Evolutionary conservation across 2,329 filamentous ascomycete genomes (phyloP).

Genomic region (Diaporthe longicolla): DNA sequence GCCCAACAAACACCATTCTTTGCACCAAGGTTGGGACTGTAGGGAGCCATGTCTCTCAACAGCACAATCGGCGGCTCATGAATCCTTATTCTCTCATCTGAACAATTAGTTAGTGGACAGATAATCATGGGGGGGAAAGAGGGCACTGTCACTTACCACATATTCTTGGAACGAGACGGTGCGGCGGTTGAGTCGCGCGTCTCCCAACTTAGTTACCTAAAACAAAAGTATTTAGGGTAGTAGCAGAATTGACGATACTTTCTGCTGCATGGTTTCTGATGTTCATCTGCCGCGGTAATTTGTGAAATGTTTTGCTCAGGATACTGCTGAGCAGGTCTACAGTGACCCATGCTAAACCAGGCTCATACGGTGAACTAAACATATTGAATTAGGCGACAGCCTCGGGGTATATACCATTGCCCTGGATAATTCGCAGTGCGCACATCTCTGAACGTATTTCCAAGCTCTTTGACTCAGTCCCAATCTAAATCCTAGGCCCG

Average conservation of each 20-base stretch:
- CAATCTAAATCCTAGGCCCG: background rate
- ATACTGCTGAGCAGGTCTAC: background rate
- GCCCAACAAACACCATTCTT: background rate
- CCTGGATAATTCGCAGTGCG: background rate
- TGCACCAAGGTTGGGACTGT: background rate
- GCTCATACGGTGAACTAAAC: background rate
- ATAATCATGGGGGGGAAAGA: constrained; percentile 15
- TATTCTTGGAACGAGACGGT: constrained; percentile 4
- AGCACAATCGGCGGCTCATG: constrained; percentile 24
- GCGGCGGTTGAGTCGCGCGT: constrained; percentile 10
- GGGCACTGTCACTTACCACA: constrained; percentile 37
- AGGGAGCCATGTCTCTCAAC: background rate
- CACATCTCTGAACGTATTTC: background rate
- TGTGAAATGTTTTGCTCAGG: background rate
- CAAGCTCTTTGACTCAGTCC: background rate
- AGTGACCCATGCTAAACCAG: background rate
- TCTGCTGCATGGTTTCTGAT: background rate
- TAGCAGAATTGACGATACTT: constrained; percentile 24
- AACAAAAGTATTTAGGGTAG: constrained; percentile 6
- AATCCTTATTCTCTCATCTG: constrained; percentile 17
- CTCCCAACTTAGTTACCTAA: constrained; percentile 26
- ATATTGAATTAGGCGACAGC: constrained; percentile 16
- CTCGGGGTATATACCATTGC: constrained; percentile 34
- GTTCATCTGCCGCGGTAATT: no score
- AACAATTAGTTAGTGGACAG: constrained; percentile 34